Evolutionary conservation across 345 rosid species (phyloP), one percentile per base, ranked within the genome.

Genomic region (Eucalyptus cloeziana): DNA sequence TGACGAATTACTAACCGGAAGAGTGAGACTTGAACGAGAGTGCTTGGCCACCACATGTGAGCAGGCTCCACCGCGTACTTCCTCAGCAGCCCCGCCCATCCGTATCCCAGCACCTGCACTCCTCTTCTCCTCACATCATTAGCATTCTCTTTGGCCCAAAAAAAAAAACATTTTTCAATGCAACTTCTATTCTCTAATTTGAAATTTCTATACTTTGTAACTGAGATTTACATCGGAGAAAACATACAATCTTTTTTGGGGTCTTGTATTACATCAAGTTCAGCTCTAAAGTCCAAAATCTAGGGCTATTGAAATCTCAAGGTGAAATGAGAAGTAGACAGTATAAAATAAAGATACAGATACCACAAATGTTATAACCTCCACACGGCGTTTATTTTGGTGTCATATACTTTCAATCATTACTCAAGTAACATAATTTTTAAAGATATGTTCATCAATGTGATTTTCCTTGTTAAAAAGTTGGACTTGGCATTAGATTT

Each of bases 1-100:
- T n/a, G n/a, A n/a, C n/a, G n/a, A 49, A 14, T 31, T 7, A 12
- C 85, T 54, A 52, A 89, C 90, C 90, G 86, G 90, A 89, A 89
- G 31, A 89, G 64, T 62, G 90, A 89, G 90, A 89, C 86, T 45
- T 89, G 90, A 22, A 89, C 90, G 45, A 89, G 90, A 47, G 90
- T 87, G 87, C 47, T 76, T 1, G 90, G 90, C 90, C 90, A 89
- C 90, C 90, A 89, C 90, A 89, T 89, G 54, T 89, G 90, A 30
- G 90, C 90, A 10, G 90, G 90, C 58, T 89, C 90, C 31, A 89
- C 90, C 21, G 80, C 90, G 71, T 86, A 89, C 58, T 79, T 89
- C 88, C 90, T 87, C 56, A 89, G 49, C 45, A 89, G 58, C 86
- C 90, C 90, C 8, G 90, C 90, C 90, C 90, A 89, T 10, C 90